A percentile compares a stretch with the other conserved stretches of the same genome.
Evolutionary conservation across 2,329 filamentous ascomycete genomes (phyloP).

Genomic region (Dactylellina leptospora): DNA sequence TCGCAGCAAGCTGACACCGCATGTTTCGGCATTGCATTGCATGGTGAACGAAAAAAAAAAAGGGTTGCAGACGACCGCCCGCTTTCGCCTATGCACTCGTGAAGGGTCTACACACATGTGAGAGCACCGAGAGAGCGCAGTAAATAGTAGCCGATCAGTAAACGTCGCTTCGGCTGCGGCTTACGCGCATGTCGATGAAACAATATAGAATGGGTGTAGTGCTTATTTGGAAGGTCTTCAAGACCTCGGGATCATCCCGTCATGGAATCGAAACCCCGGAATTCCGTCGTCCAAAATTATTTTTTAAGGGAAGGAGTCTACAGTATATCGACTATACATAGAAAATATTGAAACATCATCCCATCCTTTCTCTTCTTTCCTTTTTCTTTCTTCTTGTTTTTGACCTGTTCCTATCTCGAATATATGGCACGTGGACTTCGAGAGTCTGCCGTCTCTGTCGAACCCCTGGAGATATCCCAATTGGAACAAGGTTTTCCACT

Average conservation of each 20-base stretch:
- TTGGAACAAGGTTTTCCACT: slow-evolving; percentile 9
- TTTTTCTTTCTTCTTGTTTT: slow-evolving; percentile 3
- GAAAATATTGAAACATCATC: neutral
- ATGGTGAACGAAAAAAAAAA: slow-evolving; percentile 14
- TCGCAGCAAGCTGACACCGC: slow-evolving; percentile 24
- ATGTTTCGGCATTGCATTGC: slow-evolving; percentile 37
- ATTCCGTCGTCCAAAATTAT: neutral
- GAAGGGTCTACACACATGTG: neutral
- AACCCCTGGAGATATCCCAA: slow-evolving; percentile 25
- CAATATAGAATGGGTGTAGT: neutral
- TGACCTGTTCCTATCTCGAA: too few species aligned
- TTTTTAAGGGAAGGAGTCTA: neutral
- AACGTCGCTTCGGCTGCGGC: slow-evolving; percentile 29
- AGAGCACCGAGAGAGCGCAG: neutral
- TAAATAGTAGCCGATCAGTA: slow-evolving; percentile 27
- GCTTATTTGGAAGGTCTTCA: slow-evolving; percentile 9
- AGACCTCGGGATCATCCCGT: neutral
- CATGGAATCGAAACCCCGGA: neutral
- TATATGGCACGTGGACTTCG: slow-evolving; percentile 31
- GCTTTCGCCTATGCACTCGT: slow-evolving; percentile 20
- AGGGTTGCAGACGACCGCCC: slow-evolving; percentile 19
- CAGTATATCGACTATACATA: slow-evolving; percentile 4
- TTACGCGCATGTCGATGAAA: slow-evolving; percentile 40
- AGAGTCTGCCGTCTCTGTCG: slow-evolving; percentile 17
- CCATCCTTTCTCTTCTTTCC: slow-evolving; percentile 10